phyloP scores from a whole-genome alignment of 306 rosid genomes.

The Sphenostylis stenocarpa region DNA sequence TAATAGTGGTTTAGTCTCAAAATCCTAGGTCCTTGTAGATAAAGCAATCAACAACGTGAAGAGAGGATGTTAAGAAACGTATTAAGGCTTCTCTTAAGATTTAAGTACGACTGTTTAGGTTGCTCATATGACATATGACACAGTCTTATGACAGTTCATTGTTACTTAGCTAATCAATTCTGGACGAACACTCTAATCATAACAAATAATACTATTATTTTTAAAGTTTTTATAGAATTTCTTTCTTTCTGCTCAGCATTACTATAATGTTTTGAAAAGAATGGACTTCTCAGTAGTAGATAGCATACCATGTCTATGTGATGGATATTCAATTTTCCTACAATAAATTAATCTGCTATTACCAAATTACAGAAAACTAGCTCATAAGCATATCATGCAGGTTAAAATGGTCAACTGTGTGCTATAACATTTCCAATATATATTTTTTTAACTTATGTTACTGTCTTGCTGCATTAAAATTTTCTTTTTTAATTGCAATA shows the following conservation, averaged over 20 bases:
- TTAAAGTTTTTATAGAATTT: neutral
- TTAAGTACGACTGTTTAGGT: conserved; percentile 21
- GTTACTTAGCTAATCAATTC: conserved; percentile 5
- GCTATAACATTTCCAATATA: conserved; percentile 8
- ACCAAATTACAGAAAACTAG: neutral
- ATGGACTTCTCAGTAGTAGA: conserved; percentile 7
- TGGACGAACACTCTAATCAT: conserved; percentile 24
- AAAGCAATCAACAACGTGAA: conserved; percentile 19
- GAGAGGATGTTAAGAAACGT: conserved; percentile 16
- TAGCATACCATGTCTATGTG: conserved; percentile 6
- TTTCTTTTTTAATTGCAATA: conserved; percentile 22
- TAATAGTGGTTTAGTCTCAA: conserved; percentile 28
- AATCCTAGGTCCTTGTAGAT: neutral
- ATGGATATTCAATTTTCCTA: conserved; percentile 6
- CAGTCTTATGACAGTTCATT: conserved; percentile 21
- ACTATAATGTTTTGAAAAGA: neutral
- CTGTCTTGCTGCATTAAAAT: neutral
- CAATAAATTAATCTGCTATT: neutral
- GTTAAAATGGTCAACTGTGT: neutral
- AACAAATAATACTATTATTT: neutral
- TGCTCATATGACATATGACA: neutral
- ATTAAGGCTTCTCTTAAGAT: neutral
- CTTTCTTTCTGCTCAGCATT: neutral
- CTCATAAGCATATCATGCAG: conserved; percentile 29
- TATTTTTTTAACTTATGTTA: neutral